These are phyloP conservation scores for Mycena vulgaris DNA, from an alignment of 768 basidiomycete species.

Conservation along the genomic window DNA sequence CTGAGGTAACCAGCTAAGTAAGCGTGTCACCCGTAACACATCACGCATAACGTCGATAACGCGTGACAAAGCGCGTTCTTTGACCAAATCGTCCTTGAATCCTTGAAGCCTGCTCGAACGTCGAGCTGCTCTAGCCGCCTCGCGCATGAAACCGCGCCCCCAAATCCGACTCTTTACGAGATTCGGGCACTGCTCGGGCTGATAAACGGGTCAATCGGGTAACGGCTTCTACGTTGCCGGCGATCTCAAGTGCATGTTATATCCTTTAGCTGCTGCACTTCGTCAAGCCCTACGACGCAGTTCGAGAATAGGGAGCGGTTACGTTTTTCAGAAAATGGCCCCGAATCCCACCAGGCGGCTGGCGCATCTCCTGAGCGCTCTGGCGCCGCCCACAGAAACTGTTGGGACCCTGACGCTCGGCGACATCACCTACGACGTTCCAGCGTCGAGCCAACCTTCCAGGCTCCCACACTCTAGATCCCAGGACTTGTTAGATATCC, in stretches of 20 bases:
- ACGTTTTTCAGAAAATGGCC: conserved; percentile 17
- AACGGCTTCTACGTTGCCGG: neutral
- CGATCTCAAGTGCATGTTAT: conserved; percentile 15
- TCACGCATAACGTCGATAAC: too few relatives aligned
- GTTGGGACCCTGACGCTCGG: conserved; percentile 73
- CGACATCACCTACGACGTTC: conserved; percentile 70
- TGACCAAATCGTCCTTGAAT: too few relatives aligned
- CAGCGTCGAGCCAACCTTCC: conserved; percentile 61
- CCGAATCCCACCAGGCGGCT: conserved; percentile 65
- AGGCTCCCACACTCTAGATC: conserved; percentile 61
- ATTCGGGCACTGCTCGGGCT: neutral
- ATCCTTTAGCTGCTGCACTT: conserved; percentile 12
- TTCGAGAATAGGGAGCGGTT: neutral
- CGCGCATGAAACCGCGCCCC: too few relatives aligned
- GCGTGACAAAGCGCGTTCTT: too few relatives aligned
- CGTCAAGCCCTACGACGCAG: conserved; percentile 2
- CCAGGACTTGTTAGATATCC: conserved; percentile 62
- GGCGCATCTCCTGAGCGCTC: conserved; percentile 61
- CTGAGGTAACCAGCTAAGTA: too few relatives aligned
- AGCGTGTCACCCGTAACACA: too few relatives aligned
- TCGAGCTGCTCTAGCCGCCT: too few relatives aligned
- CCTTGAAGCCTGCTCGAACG: too few relatives aligned
- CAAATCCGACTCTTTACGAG: neutral
- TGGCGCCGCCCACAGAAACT: conserved; percentile 56
- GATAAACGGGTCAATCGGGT: neutral